phyloP scores from a whole-genome alignment of 352 stramenopile species.

The Phytophthora idaei region DNA sequence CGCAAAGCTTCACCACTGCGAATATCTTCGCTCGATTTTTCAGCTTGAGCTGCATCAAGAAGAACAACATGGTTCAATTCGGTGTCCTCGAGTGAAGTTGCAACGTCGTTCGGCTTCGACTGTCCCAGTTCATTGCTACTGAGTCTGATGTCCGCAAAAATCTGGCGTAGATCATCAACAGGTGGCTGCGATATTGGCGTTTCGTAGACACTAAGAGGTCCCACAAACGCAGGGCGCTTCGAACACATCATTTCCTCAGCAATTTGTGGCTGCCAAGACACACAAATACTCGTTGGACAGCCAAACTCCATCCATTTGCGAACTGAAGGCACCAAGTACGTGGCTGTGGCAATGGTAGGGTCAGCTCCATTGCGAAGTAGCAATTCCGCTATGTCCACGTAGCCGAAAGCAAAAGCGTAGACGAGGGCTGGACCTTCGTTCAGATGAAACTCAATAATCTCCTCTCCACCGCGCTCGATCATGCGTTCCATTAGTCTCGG shows the following conservation, averaged over 20 bases:
- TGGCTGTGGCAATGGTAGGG: slow-evolving; percentile 51
- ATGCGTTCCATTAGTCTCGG: slow-evolving; percentile 50
- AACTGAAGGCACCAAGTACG: slow-evolving; percentile 55
- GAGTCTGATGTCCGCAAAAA: slow-evolving; percentile 20
- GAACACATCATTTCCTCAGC: neutral
- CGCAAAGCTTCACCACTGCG: neutral
- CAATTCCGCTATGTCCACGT: slow-evolving; percentile 39
- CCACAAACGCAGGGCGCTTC: slow-evolving; percentile 30
- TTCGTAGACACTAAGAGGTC: slow-evolving; percentile 39
- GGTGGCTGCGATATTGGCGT: slow-evolving; percentile 15
- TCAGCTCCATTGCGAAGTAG: slow-evolving; percentile 53
- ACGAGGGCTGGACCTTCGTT: slow-evolving; percentile 62
- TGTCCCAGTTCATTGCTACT: neutral
- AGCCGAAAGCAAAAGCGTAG: slow-evolving; percentile 72
- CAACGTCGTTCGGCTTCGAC: neutral
- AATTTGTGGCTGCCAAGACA: slow-evolving; percentile 22
- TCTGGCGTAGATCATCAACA: slow-evolving; percentile 30
- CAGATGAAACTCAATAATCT: slow-evolving; percentile 62
- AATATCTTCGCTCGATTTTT: neutral
- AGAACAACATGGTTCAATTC: neutral
- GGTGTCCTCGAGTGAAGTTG: neutral
- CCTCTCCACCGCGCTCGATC: slow-evolving; percentile 56
- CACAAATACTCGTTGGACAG: slow-evolving; percentile 37
- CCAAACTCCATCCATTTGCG: slow-evolving; percentile 73
- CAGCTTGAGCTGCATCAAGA: neutral